Evolutionary conservation across 495 filamentous ascomycete species (phyloP), one percentile per base, ranked within the genome.

Genomic region (Xylaria scruposa): DNA sequence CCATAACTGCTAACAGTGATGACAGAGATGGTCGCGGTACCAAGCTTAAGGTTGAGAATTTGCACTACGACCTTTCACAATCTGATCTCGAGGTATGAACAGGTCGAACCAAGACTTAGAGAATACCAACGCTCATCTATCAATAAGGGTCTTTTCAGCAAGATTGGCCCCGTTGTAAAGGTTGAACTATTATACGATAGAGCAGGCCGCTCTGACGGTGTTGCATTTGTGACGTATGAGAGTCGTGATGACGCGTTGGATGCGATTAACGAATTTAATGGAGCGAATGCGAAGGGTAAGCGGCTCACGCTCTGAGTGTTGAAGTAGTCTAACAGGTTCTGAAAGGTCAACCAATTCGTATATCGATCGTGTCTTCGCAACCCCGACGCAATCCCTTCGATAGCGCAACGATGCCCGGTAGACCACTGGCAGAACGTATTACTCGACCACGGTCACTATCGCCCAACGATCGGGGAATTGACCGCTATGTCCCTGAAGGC

Each of bases 41-140:
- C 62, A 95, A 93, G 80, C 81, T 98, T 72, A 91, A 91, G 67
- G 91, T 98, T 60, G 94, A 97, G 72, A 97, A 97, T 79, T 82
- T 98, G 61, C 95, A 98, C 81, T 98, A 97, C 82, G 95, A 98
- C 53, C 88, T 98, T 68, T 94, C 92, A 31, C 91, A 95, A 80
- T 90, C 89, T 38, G 95, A 98, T 77, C 88, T 98, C 62, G 87
- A 93, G 77, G 95, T 95, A 88, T 62, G 83, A 19, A 56, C 53
- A 8, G 38, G 21, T 17, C 36, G 19, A 33, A 15, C 17, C 68
- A 33, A 31, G 15, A 38, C 8, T 33, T 36, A 24, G 42, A 17
- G 51, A 61, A 59, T 61, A 29, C n/a, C 38, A 33, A 38, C 24
- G 38, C 67, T 77, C 59, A 77, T 74, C 13, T 47, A 9, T 61